Evolutionary conservation across 78 protist species (phyloP), one percentile per base, ranked within the genome.

Genomic region (Acrasis kona): DNA sequence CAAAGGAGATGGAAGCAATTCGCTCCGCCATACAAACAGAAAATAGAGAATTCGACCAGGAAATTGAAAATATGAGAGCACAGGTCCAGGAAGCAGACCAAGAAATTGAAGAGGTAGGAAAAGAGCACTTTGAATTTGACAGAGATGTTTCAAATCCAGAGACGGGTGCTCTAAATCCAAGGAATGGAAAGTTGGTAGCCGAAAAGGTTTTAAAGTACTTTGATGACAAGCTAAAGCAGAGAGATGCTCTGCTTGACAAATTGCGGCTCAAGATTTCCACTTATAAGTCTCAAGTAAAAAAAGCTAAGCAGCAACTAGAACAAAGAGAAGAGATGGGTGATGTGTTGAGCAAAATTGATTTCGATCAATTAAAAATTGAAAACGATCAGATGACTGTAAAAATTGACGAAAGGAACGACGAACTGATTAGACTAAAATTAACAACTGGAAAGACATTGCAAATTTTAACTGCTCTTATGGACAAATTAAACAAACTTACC

Each of bases 351-450:
- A 72, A 31, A 28, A 83, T 90, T 74, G 91, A 90, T 85, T 90
- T 90, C 41, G 89, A 83, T 10, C 94, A 90, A 85, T 76, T 90
- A 41, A 79, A 84, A 66, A 90, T 90, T 35, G 94, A 90, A 73
- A 90, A 90, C 69, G 84, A 82, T 57, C 90, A 87, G 77, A 82
- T 70, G 68, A 41, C 65, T 28, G 87, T 81, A 39, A 70, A 75
- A 40, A 83, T 86, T 31, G 94, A 86, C 37, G 87, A 80, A 76
- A 79, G 86, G n/a, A 86, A 84, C 84, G 27, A 37, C 2, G 93
- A 85, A 82, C 78, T 89, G 39, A 42, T 70, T 27, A 3, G 29
- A n/a, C 77, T 85, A 32, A 89, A 89, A 81, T 70, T 72, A 37
- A 77, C 86, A 5, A 83, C 89, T 4, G 85, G 82, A 7, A 80